Evolutionary conservation across 805 yeast species (phyloP), one percentile per base, ranked within the genome.

Genomic region (Saccharomycopsis selenospora): DNA sequence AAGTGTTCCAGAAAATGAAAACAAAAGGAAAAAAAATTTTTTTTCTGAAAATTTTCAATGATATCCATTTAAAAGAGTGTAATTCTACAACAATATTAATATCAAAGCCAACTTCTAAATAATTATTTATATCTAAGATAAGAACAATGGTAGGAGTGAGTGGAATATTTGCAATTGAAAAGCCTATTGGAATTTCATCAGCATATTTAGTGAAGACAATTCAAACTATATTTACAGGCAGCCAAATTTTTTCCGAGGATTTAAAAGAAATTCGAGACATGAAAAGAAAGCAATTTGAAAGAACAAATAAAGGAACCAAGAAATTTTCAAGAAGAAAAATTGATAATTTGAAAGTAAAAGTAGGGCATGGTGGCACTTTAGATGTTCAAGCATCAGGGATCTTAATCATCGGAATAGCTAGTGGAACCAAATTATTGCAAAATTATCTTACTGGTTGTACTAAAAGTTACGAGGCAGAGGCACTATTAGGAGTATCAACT

Each of bases 351-450:
- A 81, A 80, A 57, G 80, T 90, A 28, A 93, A 93, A 60, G 83
- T 91, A 71, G 99, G 99, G 1, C 99, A 93, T 64, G 99, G 99
- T 17, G 99, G 99, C 7, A 93, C 99, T 0, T 69, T 93, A 33
- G 99, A 93, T 60, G 97, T 98, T 0, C 66, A 86, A 40, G 99
- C 99, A 0, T 80, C 89, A n/a, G 99, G 99, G 8, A 90, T 91
- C 1, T 64, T 86, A 38, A 91, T 95, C 1, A 72, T 93, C 48
- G 99, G 99, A 3, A 77, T 93, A n/a, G 96, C 96, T 4, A 54
- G 71, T 1, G 99, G 99, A 2, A 93, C 99, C 2, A 95, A 91
- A 62, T 70, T 76, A 60, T 68, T 93, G 40, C 82, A 79, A 48
- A 70, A 76, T 51, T 89, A 84, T 59, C 70, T 91, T 18, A 79